Percentiles rank a stretch among this genome's conserved stretches.
Evolutionary conservation across 805 yeast species (phyloP).

Genomic region (Ascoidea asiatica): DNA sequence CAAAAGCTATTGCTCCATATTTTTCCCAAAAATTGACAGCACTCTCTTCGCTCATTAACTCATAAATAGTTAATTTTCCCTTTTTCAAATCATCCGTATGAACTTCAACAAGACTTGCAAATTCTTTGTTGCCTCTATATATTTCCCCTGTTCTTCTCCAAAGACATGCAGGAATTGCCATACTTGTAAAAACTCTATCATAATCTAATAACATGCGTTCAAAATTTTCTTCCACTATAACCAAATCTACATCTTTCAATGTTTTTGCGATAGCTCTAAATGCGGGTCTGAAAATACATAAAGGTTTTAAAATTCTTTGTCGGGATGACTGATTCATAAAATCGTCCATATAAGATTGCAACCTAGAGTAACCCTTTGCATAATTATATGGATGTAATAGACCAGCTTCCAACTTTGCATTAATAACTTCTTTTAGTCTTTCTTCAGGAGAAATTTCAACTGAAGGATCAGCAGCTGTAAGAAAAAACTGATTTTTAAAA

Average conservation of each 20-base stretch:
- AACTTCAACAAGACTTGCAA: conserved; percentile 82
- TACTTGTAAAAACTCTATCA: conserved; percentile 64
- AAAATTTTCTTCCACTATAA: conserved; percentile 91
- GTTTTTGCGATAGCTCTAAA: conserved; percentile 85
- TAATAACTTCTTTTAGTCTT: conserved; percentile 78
- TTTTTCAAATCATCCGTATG: conserved; percentile 81
- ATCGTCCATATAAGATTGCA: conserved; percentile 82
- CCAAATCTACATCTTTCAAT: conserved; percentile 74
- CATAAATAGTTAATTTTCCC: conserved; percentile 83
- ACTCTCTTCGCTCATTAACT: conserved; percentile 85
- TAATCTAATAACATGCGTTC: conserved; percentile 83
- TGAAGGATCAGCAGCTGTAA: conserved; percentile 93
- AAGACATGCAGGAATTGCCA: conserved; percentile 87
- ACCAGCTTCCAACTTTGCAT: conserved; percentile 92
- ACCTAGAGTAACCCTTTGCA: conserved; percentile 80
- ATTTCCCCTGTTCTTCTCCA: conserved; percentile 95
- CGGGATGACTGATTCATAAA: conserved; percentile 75
- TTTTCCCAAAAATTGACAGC: conserved; percentile 96
- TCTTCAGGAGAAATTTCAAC: conserved; percentile 89
- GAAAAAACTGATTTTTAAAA: conserved; percentile 80
- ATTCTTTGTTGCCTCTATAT: conserved; percentile 89
- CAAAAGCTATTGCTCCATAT: conserved; percentile 90
- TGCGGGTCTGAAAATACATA: conserved; percentile 74
- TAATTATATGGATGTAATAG: conserved; percentile 82
- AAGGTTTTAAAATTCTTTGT: conserved; percentile 72